Base-by-base conservation (phyloP, 306 rosid genomes). In the Hippophae gyantsensis region DNA sequence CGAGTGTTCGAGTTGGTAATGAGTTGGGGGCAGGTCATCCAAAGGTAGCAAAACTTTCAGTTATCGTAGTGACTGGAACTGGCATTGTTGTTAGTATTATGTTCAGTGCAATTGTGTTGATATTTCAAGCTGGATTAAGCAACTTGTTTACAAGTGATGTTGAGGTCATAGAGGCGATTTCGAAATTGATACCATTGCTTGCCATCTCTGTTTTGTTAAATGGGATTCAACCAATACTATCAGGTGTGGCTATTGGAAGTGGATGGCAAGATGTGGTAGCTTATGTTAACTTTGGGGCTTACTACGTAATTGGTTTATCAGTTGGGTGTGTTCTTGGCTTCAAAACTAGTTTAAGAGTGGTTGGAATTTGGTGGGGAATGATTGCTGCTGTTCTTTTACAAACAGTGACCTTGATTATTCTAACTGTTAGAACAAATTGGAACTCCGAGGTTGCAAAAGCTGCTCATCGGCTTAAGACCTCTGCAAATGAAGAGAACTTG, bases 301-400 rank as follows among this genome's bases (percentile, higher is more conserved):
- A 83, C 72, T 83, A 86, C 58, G 32, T 70, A 3, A 70, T 86
- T 66, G 95, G 90, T 62, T 82, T 83, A 13, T 76, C 87, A 14
- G 64, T 86, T 67, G 95, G 90, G 48, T 83, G 90, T 72, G 65
- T 72, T 72, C 82, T 86, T 74, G 90, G 81, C 48, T 83, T 83
- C 58, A 72, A 76, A 79, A 79, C 86, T 9, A 60, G 70, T 49
- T 64, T 83, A 62, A 84, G 81, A 76, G 95, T 79, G 10, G 82
- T 80, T 26, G 95, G 87, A 6, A 86, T 83, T 10, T 83, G 87
- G 87, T 85, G 93, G 93, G 89, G 88, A 2, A 78, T 83, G 90
- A 72, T 86, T 62, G 62, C 81, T 69, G 95, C 87, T 65, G 90
- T 86, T 69, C 57, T 81, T 62, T n/a, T 81, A 64, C 95, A 86